Conservation (phyloP, 345 rosid species). For the Pistacia vera region DNA sequence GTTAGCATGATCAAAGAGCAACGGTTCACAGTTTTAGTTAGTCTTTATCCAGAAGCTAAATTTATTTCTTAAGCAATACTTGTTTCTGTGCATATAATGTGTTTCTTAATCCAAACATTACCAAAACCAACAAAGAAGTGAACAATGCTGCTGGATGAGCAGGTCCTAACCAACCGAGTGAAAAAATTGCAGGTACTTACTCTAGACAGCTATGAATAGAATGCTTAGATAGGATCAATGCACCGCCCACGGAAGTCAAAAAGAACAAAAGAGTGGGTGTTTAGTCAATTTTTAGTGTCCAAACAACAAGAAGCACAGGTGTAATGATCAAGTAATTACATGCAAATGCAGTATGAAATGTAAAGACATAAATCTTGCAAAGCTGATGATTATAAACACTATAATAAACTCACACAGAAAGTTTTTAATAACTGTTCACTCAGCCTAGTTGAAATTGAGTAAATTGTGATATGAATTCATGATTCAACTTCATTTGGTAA, state of each 20-base stretch:
- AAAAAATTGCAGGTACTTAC: background rate
- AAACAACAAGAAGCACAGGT: background rate
- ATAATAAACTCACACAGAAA: background rate
- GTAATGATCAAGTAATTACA: background rate
- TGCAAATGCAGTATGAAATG: background rate
- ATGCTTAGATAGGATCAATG: background rate
- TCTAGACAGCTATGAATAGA: background rate
- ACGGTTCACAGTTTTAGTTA: background rate
- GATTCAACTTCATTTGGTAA: background rate
- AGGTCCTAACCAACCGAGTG: background rate
- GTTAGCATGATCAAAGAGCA: background rate
- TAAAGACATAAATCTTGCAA: background rate
- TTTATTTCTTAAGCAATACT: background rate
- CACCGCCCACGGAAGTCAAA: background rate
- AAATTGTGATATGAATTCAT: background rate
- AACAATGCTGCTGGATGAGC: background rate
- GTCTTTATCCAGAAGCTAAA: constrained; percentile 1
- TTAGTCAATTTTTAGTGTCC: background rate
- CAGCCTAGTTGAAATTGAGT: background rate
- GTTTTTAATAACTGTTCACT: background rate
- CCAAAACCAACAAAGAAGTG: background rate
- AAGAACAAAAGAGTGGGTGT: background rate
- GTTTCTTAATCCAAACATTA: background rate
- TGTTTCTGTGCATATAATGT: background rate
- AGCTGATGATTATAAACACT: background rate